Evolutionary conservation across 202 grass and related monocot species (phyloP).

Genomic region (Panicum hallii): DNA sequence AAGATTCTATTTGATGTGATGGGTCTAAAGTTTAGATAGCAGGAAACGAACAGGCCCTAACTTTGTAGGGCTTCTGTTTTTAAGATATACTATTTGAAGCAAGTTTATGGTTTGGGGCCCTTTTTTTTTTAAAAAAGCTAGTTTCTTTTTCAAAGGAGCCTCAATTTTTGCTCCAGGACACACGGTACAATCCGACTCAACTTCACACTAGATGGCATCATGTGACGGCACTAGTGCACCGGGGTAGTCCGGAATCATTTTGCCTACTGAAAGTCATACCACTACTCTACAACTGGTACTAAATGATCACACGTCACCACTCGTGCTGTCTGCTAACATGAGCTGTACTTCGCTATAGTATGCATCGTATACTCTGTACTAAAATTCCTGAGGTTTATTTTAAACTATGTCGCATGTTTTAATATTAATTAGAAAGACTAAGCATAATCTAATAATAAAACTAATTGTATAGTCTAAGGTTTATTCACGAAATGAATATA

Average conservation of each 20-base stretch:
- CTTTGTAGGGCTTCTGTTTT: not conserved
- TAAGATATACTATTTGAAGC: not conserved
- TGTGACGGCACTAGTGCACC: not conserved
- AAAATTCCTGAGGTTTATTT: no score
- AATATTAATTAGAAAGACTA: no score
- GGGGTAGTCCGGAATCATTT: slow-evolving; percentile 35
- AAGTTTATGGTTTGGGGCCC: not conserved
- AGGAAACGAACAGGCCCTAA: no score
- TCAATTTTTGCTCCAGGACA: not conserved
- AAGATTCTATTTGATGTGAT: no score
- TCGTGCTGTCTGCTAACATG: not conserved
- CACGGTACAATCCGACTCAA: not conserved
- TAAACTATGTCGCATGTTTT: no score
- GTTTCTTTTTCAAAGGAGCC: not conserved
- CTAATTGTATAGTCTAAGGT: no score
- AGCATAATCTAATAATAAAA: no score
- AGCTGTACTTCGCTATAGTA: not conserved
- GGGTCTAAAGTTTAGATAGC: no score
- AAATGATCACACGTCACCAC: slow-evolving; percentile 21
- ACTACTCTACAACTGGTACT: not conserved
- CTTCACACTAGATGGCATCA: slow-evolving; percentile 6
- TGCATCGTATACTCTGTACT: not conserved
- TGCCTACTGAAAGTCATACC: slow-evolving; percentile 23
- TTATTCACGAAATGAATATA: no score
- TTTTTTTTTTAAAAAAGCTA: no score